phyloP scores from a whole-genome alignment of 139 green algal species.

The Micractinium sp. region DNA sequence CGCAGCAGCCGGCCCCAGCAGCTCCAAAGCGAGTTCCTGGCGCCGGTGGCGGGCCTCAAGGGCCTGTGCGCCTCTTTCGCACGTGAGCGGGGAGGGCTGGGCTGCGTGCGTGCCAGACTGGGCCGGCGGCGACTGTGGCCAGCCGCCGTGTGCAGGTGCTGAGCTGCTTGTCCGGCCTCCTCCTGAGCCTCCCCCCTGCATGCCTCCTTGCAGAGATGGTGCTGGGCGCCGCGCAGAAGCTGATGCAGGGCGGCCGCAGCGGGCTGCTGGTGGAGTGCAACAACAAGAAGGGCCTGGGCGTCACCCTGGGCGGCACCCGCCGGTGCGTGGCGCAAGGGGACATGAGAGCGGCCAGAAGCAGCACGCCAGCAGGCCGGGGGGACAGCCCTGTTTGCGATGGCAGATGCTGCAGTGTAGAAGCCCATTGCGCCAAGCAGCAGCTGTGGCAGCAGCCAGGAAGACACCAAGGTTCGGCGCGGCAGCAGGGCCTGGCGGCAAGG shows the following conservation, averaged over 20 bases:
- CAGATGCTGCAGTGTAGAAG: too few species aligned
- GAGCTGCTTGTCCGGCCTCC: not conserved
- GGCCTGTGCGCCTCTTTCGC: slow-evolving; percentile 44
- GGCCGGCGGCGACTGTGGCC: too few species aligned
- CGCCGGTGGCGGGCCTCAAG: slow-evolving; percentile 38
- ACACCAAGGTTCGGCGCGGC: too few species aligned
- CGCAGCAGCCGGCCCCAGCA: slow-evolving; percentile 20
- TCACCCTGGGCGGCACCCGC: slow-evolving; percentile 69
- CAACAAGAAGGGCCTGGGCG: slow-evolving; percentile 71
- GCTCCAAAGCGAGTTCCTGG: slow-evolving; percentile 44
- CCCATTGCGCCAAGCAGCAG: not conserved
- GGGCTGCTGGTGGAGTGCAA: slow-evolving; percentile 73
- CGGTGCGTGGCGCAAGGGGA: slow-evolving; percentile 44
- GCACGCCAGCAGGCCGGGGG: too few species aligned
- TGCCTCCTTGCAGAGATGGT: slow-evolving; percentile 31
- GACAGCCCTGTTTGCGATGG: too few species aligned
- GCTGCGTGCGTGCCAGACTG: too few species aligned
- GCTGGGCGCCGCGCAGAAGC: slow-evolving; percentile 3
- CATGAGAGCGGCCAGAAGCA: too few species aligned
- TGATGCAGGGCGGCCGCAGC: slow-evolving; percentile 40
- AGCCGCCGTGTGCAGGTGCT: not conserved
- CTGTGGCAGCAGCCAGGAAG: not conserved
- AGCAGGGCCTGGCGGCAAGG: too few species aligned
- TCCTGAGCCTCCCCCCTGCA: not conserved
- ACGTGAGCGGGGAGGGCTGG: slow-evolving; percentile 27